Conservation (phyloP, 306 rosid species). For the Benincasa hispida region DNA sequence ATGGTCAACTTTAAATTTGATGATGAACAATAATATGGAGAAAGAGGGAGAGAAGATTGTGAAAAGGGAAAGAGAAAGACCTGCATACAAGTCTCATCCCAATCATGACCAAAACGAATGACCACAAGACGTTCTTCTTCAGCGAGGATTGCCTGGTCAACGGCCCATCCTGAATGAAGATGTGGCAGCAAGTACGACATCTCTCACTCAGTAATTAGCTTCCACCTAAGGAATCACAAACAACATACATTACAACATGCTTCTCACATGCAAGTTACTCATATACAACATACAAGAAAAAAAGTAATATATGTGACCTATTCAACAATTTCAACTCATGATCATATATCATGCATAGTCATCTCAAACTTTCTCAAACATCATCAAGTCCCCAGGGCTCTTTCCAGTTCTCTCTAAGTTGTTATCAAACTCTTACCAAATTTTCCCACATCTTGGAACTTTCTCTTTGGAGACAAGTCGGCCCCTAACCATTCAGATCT, state of each 20-base stretch:
- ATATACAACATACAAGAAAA: too few relatives aligned
- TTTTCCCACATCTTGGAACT: too few relatives aligned
- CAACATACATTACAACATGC: neutral
- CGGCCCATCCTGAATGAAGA: slow-evolving; percentile 82
- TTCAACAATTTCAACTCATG: too few relatives aligned
- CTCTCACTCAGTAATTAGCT: neutral
- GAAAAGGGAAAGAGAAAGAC: slow-evolving; percentile 1
- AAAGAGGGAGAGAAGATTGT: neutral
- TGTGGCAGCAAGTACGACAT: slow-evolving; percentile 73
- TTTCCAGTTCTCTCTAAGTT: too few relatives aligned
- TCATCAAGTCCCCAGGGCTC: too few relatives aligned
- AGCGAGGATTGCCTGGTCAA: slow-evolving; percentile 75
- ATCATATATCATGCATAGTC: too few relatives aligned
- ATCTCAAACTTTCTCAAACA: too few relatives aligned
- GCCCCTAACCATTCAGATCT: too few relatives aligned
- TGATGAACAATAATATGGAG: neutral
- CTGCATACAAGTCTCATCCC: slow-evolving; percentile 94
- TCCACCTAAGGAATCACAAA: neutral
- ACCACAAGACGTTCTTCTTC: slow-evolving; percentile 82
- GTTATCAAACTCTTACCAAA: too few relatives aligned
- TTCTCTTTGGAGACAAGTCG: too few relatives aligned
- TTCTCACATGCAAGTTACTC: neutral
- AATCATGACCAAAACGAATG: slow-evolving; percentile 60
- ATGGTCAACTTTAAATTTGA: neutral
- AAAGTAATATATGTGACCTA: too few relatives aligned